Conservation (phyloP, 1,284 basidiomycete genomes). For the Pseudozyma flocculosa region DNA sequence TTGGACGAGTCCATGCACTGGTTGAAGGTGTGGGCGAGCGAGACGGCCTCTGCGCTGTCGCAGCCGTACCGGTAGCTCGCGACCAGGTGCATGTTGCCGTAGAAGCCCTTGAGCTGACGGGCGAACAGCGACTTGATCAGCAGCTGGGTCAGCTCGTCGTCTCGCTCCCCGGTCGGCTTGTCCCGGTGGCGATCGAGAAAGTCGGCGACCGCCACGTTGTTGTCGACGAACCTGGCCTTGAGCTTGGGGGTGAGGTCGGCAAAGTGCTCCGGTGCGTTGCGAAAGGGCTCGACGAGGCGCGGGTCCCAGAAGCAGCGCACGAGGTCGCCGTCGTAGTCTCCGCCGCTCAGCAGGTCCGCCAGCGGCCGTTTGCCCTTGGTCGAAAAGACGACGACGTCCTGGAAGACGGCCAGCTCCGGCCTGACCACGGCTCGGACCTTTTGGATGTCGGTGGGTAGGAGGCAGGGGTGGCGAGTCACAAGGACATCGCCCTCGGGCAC, state of each 20-base stretch:
- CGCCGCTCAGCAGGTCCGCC: constrained; percentile 45
- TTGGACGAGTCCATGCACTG: constrained; percentile 29
- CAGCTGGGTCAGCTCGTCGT: constrained; percentile 11
- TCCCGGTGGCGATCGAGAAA: constrained; percentile 12
- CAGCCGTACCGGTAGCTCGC: constrained; percentile 23
- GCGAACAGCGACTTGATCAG: constrained; percentile 15
- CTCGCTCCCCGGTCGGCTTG: constrained; percentile 13
- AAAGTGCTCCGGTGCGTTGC: constrained; percentile 23
- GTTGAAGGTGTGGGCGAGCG: constrained; percentile 29
- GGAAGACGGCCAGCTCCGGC: constrained; percentile 22
- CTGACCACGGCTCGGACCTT: constrained; percentile 39
- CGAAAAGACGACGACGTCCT: constrained; percentile 49
- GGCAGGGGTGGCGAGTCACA: constrained; percentile 43
- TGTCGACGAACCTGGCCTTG: constrained; percentile 36
- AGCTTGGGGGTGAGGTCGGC: constrained; percentile 41
- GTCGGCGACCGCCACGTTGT: constrained; percentile 15
- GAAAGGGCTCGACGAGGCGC: constrained; percentile 26
- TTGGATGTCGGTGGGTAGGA: constrained; percentile 52
- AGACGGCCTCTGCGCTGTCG: constrained; percentile 13
- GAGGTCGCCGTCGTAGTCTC: constrained; percentile 52
- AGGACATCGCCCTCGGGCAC: constrained; percentile 43
- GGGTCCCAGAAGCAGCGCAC: constrained; percentile 44
- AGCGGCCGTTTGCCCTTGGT: constrained; percentile 32
- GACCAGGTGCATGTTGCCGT: constrained; percentile 26
- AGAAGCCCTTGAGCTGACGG: constrained; percentile 11